A percentile compares a stretch with the other conserved stretches of the same genome.
phyloP scores from a whole-genome alignment of 441 rosid species.

The Dalechampia spathulata region DNA sequence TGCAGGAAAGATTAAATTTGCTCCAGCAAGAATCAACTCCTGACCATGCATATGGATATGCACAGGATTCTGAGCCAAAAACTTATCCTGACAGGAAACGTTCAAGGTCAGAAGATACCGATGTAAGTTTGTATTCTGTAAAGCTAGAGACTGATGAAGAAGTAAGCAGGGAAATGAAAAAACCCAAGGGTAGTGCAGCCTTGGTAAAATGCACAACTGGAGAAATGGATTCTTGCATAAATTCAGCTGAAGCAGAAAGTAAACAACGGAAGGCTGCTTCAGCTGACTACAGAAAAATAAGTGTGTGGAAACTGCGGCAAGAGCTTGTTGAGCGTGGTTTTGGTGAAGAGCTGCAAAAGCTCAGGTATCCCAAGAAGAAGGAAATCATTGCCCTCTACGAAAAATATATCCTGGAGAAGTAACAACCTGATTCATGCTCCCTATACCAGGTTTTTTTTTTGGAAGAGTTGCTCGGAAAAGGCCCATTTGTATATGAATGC shows the following conservation, averaged over 20 bases:
- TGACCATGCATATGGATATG: constrained; percentile 46
- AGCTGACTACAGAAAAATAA: constrained; percentile 60
- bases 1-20: constrained; percentile 51
- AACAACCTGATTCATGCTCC: not conserved
- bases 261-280: constrained; percentile 36
- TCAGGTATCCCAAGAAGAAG: constrained; percentile 61
- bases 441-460: not conserved
- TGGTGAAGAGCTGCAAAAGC: constrained; percentile 52
- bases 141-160: constrained; percentile 38
- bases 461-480: not conserved
- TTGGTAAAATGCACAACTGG: constrained; percentile 24
- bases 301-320: constrained; percentile 56
- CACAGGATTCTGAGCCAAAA: constrained; percentile 50
- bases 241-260: constrained; percentile 33
- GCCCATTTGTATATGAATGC: not conserved
- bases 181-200: constrained; percentile 35
- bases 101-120: constrained; percentile 43
- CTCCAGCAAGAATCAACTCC: constrained; percentile 60
- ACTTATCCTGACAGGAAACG: constrained; percentile 61
- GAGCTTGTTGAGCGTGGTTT: constrained; percentile 64
- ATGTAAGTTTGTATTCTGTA: constrained; percentile 38
- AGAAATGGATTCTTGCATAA: constrained; percentile 44
- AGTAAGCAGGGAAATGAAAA: constrained; percentile 35
- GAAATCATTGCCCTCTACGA: constrained; percentile 64
- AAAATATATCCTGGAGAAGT: constrained; percentile 46